These are phyloP conservation scores for Penicillium alfredii DNA, from an alignment of 495 filamentous ascomycete species.

Conservation along the genomic window DNA sequence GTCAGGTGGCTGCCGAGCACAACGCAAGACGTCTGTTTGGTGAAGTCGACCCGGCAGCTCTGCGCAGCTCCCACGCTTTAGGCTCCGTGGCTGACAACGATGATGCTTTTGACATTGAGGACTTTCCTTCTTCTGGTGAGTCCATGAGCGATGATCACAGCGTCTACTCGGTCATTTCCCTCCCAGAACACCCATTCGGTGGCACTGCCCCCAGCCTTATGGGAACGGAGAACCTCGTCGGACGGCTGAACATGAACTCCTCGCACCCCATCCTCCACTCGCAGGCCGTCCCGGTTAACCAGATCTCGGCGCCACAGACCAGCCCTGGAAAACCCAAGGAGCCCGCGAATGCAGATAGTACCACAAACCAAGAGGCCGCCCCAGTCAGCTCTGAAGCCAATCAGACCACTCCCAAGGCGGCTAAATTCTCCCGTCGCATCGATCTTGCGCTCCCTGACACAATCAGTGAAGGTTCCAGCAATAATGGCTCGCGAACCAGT, in stretches of 20 bases:
- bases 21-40: slow-evolving; percentile 63
- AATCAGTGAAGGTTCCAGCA: slow-evolving; percentile 38
- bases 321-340: slow-evolving; percentile 24
- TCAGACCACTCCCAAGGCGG: slow-evolving; percentile 30
- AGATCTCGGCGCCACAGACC: slow-evolving; percentile 31
- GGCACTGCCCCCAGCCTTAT: slow-evolving; percentile 53
- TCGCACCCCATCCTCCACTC: slow-evolving; percentile 28
- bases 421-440: slow-evolving; percentile 28
- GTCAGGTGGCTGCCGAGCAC: slow-evolving; percentile 22
- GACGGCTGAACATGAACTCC: slow-evolving; percentile 63
- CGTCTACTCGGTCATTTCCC: slow-evolving; percentile 38
- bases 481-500: slow-evolving; percentile 12
- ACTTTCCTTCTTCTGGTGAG: slow-evolving; percentile 41
- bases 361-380: slow-evolving; percentile 1
- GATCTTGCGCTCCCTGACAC: slow-evolving; percentile 39
- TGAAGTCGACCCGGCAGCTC: slow-evolving; percentile 65
- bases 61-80: slow-evolving; percentile 57
- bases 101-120: slow-evolving; percentile 25
- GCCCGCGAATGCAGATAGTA: slow-evolving; percentile 14
- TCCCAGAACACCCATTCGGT: slow-evolving; percentile 34
- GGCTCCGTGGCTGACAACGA: slow-evolving; percentile 26
- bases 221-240: slow-evolving; percentile 62
- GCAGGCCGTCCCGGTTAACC: slow-evolving; percentile 28
- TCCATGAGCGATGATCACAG: slow-evolving; percentile 39
- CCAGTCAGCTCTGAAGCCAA: slow-evolving; percentile 10